A percentile compares a stretch with the other conserved stretches of the same genome.
These are phyloP conservation scores for Raphanus hybrid DNA, from an alignment of 441 rosid genomes.

Conservation along the genomic window DNA sequence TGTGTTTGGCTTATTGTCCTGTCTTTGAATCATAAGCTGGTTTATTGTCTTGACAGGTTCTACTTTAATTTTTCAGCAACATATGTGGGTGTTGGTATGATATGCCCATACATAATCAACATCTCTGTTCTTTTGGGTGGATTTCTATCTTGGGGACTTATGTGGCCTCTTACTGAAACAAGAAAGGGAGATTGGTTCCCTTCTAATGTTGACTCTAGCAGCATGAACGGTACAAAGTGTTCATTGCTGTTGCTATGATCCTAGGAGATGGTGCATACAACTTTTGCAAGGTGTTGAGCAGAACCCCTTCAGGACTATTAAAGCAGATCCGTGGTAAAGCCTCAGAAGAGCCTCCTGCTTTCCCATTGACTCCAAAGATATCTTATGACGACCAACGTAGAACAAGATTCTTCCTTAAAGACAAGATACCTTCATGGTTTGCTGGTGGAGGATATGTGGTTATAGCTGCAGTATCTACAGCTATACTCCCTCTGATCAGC, in stretches of 20 bases:
- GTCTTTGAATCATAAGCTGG: too few relatives aligned
- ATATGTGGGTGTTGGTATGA: conserved; percentile 97
- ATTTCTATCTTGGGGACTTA: conserved; percentile 78
- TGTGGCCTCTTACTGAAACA: too few relatives aligned
- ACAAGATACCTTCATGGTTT: conserved; percentile 68
- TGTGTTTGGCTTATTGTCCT: too few relatives aligned
- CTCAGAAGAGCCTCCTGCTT: conserved; percentile 24
- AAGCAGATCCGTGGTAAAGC: background rate
- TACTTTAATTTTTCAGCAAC: conserved; percentile 43
- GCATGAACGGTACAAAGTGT: conserved; percentile 51
- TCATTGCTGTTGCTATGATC: conserved; percentile 70
- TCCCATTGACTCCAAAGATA: conserved; percentile 8
- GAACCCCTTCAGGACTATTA: conserved; percentile 45
- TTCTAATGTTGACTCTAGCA: too few relatives aligned
- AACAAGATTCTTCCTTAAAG: conserved; percentile 66
- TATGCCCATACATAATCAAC: conserved; percentile 85
- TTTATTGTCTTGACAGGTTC: too few relatives aligned
- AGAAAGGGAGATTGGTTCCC: too few relatives aligned
- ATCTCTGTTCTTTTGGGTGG: conserved; percentile 81
- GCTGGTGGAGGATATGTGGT: conserved; percentile 59
- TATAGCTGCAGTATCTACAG: conserved; percentile 56
- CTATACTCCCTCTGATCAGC: conserved; percentile 59
- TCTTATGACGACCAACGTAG: conserved; percentile 55
- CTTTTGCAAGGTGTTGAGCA: conserved; percentile 52
- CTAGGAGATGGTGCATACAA: conserved; percentile 73